These are phyloP conservation scores for Pseudogymnoascus sp. DNA, from an alignment of 2,329 filamentous ascomycete species.

Conservation along the genomic window DNA sequence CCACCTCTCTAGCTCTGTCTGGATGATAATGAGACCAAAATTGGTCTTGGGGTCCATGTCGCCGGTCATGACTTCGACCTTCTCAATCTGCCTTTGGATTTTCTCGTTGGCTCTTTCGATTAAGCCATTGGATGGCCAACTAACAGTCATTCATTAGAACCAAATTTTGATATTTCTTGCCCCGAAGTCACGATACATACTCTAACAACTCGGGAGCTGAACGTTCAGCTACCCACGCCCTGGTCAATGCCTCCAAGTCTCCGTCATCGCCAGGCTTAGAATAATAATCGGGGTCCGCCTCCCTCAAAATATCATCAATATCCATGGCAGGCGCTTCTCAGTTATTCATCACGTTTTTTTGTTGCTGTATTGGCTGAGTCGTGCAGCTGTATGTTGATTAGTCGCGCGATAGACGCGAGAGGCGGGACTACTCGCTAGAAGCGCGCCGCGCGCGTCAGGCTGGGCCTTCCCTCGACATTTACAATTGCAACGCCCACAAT, in stretches of 20 bases:
- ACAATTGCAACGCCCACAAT: not conserved
- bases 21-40: conserved; percentile 86
- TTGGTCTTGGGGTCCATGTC: conserved; percentile 86
- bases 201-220: conserved; percentile 81
- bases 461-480: not conserved
- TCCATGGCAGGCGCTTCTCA: conserved; percentile 47
- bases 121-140: conserved; percentile 61
- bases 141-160: conserved; percentile 22
- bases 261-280: conserved; percentile 33
- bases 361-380: not conserved
- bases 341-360: not conserved
- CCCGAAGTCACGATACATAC: conserved; percentile 38
- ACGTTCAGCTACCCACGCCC: conserved; percentile 88
- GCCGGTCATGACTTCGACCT: conserved; percentile 68
- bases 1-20: conserved; percentile 91
- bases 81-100: conserved; percentile 61
- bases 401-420: not conserved
- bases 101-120: conserved; percentile 75
- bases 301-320: conserved; percentile 71
- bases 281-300: conserved; percentile 56
- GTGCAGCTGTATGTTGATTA: not conserved
- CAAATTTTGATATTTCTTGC: conserved; percentile 12
- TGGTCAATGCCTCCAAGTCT: conserved; percentile 82
- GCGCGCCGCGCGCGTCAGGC: not conserved
- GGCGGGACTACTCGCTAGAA: not conserved